These are phyloP conservation scores for Fusarium oxysporum DNA, from an alignment of 2,329 filamentous ascomycete species.

Conservation along the genomic window DNA sequence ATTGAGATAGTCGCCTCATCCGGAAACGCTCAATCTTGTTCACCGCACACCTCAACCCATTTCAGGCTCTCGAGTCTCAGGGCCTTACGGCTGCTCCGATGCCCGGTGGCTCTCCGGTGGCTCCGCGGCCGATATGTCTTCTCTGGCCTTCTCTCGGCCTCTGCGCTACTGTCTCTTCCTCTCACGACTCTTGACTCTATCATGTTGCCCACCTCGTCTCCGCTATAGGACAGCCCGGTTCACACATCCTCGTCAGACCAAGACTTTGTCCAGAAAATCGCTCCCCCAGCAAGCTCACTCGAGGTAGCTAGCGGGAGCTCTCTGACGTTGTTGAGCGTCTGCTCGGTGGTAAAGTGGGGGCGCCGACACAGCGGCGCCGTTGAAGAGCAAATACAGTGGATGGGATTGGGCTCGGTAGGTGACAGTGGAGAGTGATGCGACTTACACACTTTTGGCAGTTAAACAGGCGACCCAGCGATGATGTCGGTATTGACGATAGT, in stretches of 20 bases:
- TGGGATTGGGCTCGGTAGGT: constrained; percentile 38
- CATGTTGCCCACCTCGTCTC: constrained; percentile 32
- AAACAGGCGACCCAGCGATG: constrained; percentile 37
- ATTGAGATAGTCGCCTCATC: constrained; percentile 25
- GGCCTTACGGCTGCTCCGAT: constrained; percentile 25
- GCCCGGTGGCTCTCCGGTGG: constrained; percentile 41
- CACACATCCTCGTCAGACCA: constrained; percentile 32
- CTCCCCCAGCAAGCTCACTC: constrained; percentile 40
- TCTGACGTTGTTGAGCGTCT: constrained; percentile 38
- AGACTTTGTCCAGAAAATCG: constrained; percentile 34
- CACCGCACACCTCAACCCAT: constrained; percentile 45
- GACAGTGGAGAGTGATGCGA: constrained; percentile 38
- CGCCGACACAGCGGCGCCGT: constrained; percentile 27
- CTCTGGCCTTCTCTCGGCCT: constrained; percentile 37
- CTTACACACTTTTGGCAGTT: constrained; percentile 40
- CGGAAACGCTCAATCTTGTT: constrained; percentile 21
- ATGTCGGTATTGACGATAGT: constrained; percentile 38
- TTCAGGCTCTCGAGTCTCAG: constrained; percentile 11
- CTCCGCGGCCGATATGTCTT: constrained; percentile 40
- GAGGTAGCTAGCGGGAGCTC: constrained; percentile 42
- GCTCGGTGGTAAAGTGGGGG: constrained; percentile 46
- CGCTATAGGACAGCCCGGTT: constrained; percentile 33
- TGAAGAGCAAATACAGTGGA: constrained; percentile 32
- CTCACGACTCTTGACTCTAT: constrained; percentile 30
- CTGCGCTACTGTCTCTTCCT: constrained; percentile 39